These are phyloP conservation scores for Pyrenophora teres DNA, from an alignment of 2,329 filamentous ascomycete species.

Conservation along the genomic window DNA sequence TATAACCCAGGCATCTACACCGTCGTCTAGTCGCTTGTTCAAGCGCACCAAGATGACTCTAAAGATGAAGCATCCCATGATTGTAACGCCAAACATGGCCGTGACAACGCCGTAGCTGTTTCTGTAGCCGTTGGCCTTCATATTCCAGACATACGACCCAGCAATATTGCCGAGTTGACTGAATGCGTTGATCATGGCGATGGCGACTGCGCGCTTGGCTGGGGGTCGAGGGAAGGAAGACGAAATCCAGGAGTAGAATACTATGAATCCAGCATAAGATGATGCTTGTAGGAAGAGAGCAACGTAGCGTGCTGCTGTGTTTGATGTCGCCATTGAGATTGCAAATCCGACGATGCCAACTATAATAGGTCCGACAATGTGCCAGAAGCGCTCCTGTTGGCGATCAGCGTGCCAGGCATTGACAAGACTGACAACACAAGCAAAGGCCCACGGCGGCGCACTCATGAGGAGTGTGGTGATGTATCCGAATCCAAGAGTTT, in stretches of 20 bases:
- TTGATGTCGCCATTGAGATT: slow-evolving; percentile 39
- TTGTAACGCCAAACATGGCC: slow-evolving; percentile 66
- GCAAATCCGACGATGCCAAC: slow-evolving; percentile 53
- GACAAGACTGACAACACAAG: slow-evolving; percentile 54
- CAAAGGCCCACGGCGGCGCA: slow-evolving; percentile 57
- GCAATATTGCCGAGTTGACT: slow-evolving; percentile 51
- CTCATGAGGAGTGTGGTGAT: slow-evolving; percentile 46
- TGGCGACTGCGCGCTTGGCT: slow-evolving; percentile 64
- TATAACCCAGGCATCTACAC: slow-evolving; percentile 34
- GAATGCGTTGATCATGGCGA: slow-evolving; percentile 64
- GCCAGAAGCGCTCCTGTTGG: slow-evolving; percentile 57
- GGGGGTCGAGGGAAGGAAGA: slow-evolving; percentile 58
- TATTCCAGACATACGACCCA: slow-evolving; percentile 66
- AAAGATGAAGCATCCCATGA: slow-evolving; percentile 54
- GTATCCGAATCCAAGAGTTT: slow-evolving; percentile 46
- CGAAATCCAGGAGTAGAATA: slow-evolving; percentile 46
- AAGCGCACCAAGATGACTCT: slow-evolving; percentile 32
- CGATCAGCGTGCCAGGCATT: slow-evolving; percentile 59
- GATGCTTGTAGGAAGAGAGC: slow-evolving; percentile 43
- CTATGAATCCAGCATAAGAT: slow-evolving; percentile 50
- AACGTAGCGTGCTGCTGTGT: slow-evolving; percentile 41
- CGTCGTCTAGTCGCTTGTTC: slow-evolving; percentile 43
- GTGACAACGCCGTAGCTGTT: slow-evolving; percentile 69
- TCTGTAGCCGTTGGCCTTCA: slow-evolving; percentile 64
- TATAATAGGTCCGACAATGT: slow-evolving; percentile 54